Evolutionary conservation across 2,329 filamentous ascomycete species (phyloP).

Genomic region (Aspergillaceae sp.): DNA sequence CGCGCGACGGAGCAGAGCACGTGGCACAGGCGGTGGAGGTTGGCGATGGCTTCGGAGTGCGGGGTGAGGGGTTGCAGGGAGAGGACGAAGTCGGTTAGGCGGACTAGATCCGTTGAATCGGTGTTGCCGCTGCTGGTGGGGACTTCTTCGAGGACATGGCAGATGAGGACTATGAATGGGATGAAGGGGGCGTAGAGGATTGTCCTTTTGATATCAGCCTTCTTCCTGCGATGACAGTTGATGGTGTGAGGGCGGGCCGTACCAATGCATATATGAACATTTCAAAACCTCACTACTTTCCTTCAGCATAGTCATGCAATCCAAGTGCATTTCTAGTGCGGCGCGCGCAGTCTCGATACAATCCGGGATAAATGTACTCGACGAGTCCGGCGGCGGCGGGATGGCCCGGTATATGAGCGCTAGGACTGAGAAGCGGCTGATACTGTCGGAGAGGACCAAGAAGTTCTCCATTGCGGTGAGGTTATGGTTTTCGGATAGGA

Average conservation of each 20-base stretch:
- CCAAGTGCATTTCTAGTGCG: slow-evolving; percentile 27
- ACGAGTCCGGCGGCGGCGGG: slow-evolving; percentile 21
- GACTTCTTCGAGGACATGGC: slow-evolving; percentile 38
- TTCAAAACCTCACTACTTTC: slow-evolving; percentile 20
- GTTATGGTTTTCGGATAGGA: slow-evolving; percentile 2
- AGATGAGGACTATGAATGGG: slow-evolving; percentile 26
- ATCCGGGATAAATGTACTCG: slow-evolving; percentile 26
- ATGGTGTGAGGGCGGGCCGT: not conserved
- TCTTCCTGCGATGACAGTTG: not conserved
- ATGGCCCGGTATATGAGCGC: slow-evolving; percentile 35
- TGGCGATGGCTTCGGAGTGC: slow-evolving; percentile 51
- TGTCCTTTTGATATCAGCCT: slow-evolving; percentile 16
- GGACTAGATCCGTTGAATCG: slow-evolving; percentile 43
- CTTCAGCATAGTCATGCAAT: slow-evolving; percentile 18
- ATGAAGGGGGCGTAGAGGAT: slow-evolving; percentile 41
- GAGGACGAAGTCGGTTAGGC: slow-evolving; percentile 48
- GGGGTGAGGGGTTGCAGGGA: slow-evolving; percentile 46
- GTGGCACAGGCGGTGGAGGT: slow-evolving; percentile 54
- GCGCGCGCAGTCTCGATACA: slow-evolving; percentile 31
- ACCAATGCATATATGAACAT: slow-evolving; percentile 32
- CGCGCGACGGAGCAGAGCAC: slow-evolving; percentile 54
- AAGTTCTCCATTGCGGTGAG: slow-evolving; percentile 20
- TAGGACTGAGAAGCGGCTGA: slow-evolving; percentile 28
- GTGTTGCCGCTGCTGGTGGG: slow-evolving; percentile 27
- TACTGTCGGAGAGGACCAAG: slow-evolving; percentile 25